Evolutionary conservation across 352 stramenopile genomes (phyloP).

Genomic region (Blastocystis sp.): DNA sequence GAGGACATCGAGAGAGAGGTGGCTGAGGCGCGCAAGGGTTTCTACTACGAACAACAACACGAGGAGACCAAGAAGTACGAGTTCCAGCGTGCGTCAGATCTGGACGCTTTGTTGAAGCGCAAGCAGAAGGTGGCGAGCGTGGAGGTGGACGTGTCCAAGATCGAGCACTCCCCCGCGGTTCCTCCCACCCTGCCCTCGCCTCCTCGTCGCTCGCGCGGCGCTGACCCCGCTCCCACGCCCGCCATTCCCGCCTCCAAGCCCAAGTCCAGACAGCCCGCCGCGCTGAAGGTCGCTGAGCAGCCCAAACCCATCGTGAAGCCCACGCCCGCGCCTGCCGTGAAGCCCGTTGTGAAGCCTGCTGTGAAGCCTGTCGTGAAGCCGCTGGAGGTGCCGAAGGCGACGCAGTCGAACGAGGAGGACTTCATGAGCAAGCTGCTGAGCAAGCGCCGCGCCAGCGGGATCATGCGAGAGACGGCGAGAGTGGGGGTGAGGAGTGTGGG

Average conservation of each 20-base stretch:
- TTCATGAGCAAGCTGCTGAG: slow-evolving; percentile 18
- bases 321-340: not conserved
- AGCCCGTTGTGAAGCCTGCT: not conserved
- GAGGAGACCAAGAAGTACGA: slow-evolving; percentile 63
- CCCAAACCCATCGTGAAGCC: not conserved
- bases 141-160: slow-evolving; percentile 6
- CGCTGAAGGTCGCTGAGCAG: too few relatives aligned
- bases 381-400: not conserved
- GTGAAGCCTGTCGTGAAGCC: not conserved
- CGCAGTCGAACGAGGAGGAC: not conserved
- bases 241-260: not conserved
- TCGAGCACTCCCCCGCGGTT: slow-evolving; percentile 14
- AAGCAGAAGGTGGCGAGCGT: slow-evolving; percentile 58
- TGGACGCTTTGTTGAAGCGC: slow-evolving; percentile 56
- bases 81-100: slow-evolving; percentile 32
- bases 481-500: not conserved
- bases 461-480: not conserved
- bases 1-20: slow-evolving; percentile 41
- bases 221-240: not conserved
- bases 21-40: not conserved
- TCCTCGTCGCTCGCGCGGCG: not conserved
- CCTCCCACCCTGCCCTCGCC: slow-evolving; percentile 21
- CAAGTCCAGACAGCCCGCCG: not conserved
- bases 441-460: not conserved
- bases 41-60: slow-evolving; percentile 31